Conservation (phyloP, 441 rosid genomes). For the Pelargonium australe region DNA sequence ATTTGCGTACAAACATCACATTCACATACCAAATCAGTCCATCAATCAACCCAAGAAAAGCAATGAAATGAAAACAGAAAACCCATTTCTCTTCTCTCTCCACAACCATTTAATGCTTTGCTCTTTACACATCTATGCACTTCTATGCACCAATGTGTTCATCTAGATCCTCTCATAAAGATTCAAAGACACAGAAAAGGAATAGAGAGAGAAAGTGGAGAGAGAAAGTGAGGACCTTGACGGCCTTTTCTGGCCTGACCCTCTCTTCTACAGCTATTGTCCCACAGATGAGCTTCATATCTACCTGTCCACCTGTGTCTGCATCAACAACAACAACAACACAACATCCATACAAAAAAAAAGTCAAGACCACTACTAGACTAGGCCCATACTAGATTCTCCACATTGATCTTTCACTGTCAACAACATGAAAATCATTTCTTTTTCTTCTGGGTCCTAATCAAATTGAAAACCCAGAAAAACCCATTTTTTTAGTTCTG, state of each 20-base stretch:
- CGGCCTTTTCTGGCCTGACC: slow-evolving; percentile 95
- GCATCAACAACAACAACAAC: neutral
- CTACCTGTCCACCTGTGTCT: slow-evolving; percentile 84
- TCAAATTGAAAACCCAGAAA: too few relatives aligned
- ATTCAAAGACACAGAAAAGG: too few relatives aligned
- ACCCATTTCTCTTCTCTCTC: too few relatives aligned
- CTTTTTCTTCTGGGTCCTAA: neutral
- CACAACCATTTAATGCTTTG: neutral
- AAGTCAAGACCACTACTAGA: too few relatives aligned
- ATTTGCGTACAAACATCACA: neutral
- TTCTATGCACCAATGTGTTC: slow-evolving; percentile 22
- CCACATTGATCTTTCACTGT: too few relatives aligned
- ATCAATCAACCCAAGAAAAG: neutral
- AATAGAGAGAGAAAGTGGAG: slow-evolving; percentile 10
- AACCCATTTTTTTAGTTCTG: too few relatives aligned
- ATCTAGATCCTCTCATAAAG: neutral
- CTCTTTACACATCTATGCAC: slow-evolving; percentile 34
- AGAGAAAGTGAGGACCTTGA: slow-evolving; percentile 44
- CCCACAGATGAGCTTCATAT: slow-evolving; percentile 95
- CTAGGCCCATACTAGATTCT: too few relatives aligned
- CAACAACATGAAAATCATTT: neutral
- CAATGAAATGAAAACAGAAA: too few relatives aligned
- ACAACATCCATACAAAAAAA: neutral
- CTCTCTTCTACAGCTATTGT: slow-evolving; percentile 90
- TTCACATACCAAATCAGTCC: neutral